A percentile compares a stretch with the other conserved stretches of the same genome.
These are phyloP conservation scores for Corynascus novoguineensis DNA, from an alignment of 495 filamentous ascomycete species.

Conservation along the genomic window DNA sequence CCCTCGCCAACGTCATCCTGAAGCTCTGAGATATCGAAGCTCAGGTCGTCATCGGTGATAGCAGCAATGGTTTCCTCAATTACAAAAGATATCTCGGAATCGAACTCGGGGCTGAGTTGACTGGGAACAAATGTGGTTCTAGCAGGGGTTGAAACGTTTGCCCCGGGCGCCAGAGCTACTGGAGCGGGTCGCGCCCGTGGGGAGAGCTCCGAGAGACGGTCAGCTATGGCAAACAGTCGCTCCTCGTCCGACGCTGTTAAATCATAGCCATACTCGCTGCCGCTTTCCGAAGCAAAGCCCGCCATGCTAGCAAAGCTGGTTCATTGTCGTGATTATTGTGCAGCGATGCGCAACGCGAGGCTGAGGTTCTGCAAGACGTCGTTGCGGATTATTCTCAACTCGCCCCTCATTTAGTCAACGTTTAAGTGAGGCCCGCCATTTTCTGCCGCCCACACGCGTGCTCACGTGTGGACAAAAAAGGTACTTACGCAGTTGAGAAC, in stretches of 20 bases:
- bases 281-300: slow-evolving; percentile 20
- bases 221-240: slow-evolving; percentile 19
- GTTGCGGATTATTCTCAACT: neutral
- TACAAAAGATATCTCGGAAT: slow-evolving; percentile 5
- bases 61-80: slow-evolving; percentile 14
- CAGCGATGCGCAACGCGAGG: neutral
- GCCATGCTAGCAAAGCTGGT: slow-evolving; percentile 14
- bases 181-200: neutral
- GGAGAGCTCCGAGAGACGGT: slow-evolving; percentile 18
- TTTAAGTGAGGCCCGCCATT: neutral
- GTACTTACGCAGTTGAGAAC: neutral
- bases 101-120: neutral
- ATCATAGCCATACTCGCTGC: slow-evolving; percentile 68
- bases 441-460: neutral
- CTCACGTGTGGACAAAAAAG: neutral
- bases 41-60: slow-evolving; percentile 20
- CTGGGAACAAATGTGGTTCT: neutral
- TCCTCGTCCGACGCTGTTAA: slow-evolving; percentile 58
- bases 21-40: slow-evolving; percentile 25
- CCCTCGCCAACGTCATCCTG: neutral
- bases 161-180: neutral
- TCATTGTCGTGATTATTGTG: neutral
- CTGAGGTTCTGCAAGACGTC: neutral
- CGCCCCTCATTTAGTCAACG: neutral
- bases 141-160: slow-evolving; percentile 9